Base-by-base conservation (phyloP, 2,329 filamentous ascomycete species). In the Ophiocordyceps sinensis region DNA sequence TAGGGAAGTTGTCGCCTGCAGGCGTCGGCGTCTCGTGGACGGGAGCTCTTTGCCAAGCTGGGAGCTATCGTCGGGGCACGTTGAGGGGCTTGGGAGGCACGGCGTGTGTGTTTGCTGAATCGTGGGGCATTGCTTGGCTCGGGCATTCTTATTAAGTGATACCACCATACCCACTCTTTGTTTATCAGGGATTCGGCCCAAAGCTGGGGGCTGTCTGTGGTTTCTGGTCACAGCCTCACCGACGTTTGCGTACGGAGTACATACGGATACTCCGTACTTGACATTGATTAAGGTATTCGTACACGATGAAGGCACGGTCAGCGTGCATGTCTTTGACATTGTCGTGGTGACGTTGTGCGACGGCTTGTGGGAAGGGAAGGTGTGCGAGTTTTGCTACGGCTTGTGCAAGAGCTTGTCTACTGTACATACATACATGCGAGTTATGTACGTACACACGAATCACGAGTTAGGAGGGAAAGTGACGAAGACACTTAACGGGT, bases 111-210 rank as follows among this genome's bases (percentile, higher is more conserved):
- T 44, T 37, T 43, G 40, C 44, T 45, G 41, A 39, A 21, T 9
- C 14, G 28, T 28, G 37, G 42, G 50, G 49, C 44, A 49, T 52
- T 47, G 48, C 48, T 53, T 53, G 51, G 51, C 47, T 49, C 31
- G 47, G 50, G 50, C 52, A 55, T 52, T 50, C 43, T 51, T 54
- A 50, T 15, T 39, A 30, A 35, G 48, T 57, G 57, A 60, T 60
- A 60, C 56, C 55, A 60, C 52, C 52, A 56, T 54, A 50, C 47
- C 47, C 50, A 47, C 48, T 47, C 47, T 48, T 46, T 47, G 45
- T 48, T 50, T 44, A 37, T 45, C 10, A 40, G 43, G 45, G 19
- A 19, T 19, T 19, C 19, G 19, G 19, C 19, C 19, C 19, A 21
- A 37, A 26, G 10, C 11, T 26, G 10, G 13, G 36, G 13, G 17